Evolutionary conservation across 441 rosid genomes (phyloP).

Genomic region (Pelargonium cotyledonis): DNA sequence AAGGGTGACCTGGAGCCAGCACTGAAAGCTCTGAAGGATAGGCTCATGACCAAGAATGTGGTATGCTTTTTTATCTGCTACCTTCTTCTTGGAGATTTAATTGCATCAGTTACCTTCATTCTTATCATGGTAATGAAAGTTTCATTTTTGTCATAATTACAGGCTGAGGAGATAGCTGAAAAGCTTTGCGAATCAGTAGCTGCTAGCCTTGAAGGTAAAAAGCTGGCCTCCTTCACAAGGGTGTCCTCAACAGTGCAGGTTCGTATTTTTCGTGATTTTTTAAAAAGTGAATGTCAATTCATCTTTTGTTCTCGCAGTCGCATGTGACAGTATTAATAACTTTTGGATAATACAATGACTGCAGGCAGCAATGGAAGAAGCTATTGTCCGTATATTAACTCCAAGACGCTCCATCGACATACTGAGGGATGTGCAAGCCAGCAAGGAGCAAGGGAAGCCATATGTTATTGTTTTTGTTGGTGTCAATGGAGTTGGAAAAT

Average conservation of each 20-base stretch:
- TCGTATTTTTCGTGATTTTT: slow-evolving; percentile 18
- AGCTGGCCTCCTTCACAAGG: slow-evolving; percentile 89
- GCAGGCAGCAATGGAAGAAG: slow-evolving; percentile 97
- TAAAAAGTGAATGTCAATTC: not conserved
- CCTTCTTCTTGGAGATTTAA: not conserved
- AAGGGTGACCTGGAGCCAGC: slow-evolving; percentile 87
- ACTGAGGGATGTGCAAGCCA: slow-evolving; percentile 83
- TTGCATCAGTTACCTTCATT: not conserved
- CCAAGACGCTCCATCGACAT: slow-evolving; percentile 94
- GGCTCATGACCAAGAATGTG: slow-evolving; percentile 99
- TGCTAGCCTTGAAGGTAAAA: slow-evolving; percentile 93
- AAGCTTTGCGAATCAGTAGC: slow-evolving; percentile 97
- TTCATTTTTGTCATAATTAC: slow-evolving; percentile 17
- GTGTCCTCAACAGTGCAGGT: slow-evolving; percentile 95
- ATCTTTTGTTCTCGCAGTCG: not conserved
- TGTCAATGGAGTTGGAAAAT: slow-evolving; percentile 97
- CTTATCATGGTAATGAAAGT: slow-evolving; percentile 14
- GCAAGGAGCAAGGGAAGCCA: slow-evolving; percentile 82
- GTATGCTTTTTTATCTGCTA: slow-evolving; percentile 37
- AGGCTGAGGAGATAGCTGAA: slow-evolving; percentile 99
- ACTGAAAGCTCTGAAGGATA: slow-evolving; percentile 89
- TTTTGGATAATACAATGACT: slow-evolving; percentile 7
- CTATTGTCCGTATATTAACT: slow-evolving; percentile 89
- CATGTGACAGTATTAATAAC: not conserved
- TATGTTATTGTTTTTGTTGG: slow-evolving; percentile 94